Percentiles rank a stretch among this genome's conserved stretches.
phyloP scores from a whole-genome alignment of 345 rosid species.

The Camelina sativa region DNA sequence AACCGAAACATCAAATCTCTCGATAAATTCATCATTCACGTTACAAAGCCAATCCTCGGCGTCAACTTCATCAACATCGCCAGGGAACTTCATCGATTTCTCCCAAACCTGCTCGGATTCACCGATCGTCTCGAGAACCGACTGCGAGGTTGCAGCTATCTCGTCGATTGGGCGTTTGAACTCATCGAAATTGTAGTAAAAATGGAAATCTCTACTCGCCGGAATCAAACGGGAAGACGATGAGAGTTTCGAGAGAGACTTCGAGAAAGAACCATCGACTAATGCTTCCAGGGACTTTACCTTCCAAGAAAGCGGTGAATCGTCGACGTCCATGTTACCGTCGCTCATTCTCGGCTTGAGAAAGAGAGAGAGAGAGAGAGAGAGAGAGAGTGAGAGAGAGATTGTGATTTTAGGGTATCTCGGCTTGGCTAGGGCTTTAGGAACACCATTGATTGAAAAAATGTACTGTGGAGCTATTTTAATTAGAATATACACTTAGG shows the following conservation, averaged over 20 bases:
- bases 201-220: slow-evolving; percentile 75
- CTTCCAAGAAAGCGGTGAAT: slow-evolving; percentile 34
- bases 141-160: slow-evolving; percentile 54
- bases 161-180: slow-evolving; percentile 63
- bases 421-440: slow-evolving; percentile 41
- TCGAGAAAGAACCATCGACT: slow-evolving; percentile 48
- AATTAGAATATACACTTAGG: neutral
- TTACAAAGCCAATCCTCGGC: slow-evolving; percentile 75
- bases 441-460: neutral
- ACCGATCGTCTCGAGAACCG: slow-evolving; percentile 63
- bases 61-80: slow-evolving; percentile 54
- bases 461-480: neutral
- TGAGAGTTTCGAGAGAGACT: slow-evolving; percentile 62
- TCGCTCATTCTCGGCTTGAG: slow-evolving; percentile 34
- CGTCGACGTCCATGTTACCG: slow-evolving; percentile 44
- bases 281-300: slow-evolving; percentile 50
- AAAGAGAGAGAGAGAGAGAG: slow-evolving; percentile 13
- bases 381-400: slow-evolving; percentile 15
- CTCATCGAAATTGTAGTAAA: slow-evolving; percentile 75
- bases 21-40: slow-evolving; percentile 70
- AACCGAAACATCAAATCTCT: slow-evolving; percentile 63
- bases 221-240: slow-evolving; percentile 68
- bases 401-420: slow-evolving; percentile 9
- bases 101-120: slow-evolving; percentile 47
- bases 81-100: slow-evolving; percentile 50